Base-by-base conservation (phyloP, 805 yeast genomes). In the Maudiozyma serrabonitensis region DNA sequence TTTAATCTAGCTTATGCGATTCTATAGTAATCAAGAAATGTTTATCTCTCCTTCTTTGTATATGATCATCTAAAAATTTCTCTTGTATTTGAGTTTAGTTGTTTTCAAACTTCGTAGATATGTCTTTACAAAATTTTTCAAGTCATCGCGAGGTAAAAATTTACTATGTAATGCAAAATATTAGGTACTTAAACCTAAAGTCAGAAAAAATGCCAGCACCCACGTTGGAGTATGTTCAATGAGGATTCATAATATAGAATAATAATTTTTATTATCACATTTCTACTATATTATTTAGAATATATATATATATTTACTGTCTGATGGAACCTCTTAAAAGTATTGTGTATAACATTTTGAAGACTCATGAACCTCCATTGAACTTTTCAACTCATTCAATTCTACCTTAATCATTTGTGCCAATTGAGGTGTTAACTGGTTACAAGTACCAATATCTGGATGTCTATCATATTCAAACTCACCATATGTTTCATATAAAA, bases 371-470 rank as follows among this genome's bases (percentile, higher is more conserved):
- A 91, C 75, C 34, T 75, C 82, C 99, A 91, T 91, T 52, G 77
- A 79, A 21, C 81, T 70, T 69, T 88, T 90, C 61, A 89, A 69
- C 47, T 73, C 76, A 66, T 93, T 90, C 62, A 91, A 71, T 66
- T 91, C 98, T 38, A 83, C 85, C 67, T 82, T 84, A 58, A 91
- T 88, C 66, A 79, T 80, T 64, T 87, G 89, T 0, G 97, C 96
- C 62, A 89, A 69, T 50, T 76, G 73, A 6, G 97, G 96, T 1
- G 96, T 89, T 64, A 89, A 73, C 62, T 84, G 88, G 66, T 90
- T 88, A 69, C 97, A 91, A 2, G 97, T 89, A 3, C 95, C 95
- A 28, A 82, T 73, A 54, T 89, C 97, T 0, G 97, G 96, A 55
- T 82, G 88, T 59, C 99, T 80, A 66, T 91, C 97, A 66, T 91